Percentiles rank a stretch among this genome's conserved stretches.
Evolutionary conservation across 106 monocot species (phyloP).

Genomic region (Acanthochlamys bracteata): DNA sequence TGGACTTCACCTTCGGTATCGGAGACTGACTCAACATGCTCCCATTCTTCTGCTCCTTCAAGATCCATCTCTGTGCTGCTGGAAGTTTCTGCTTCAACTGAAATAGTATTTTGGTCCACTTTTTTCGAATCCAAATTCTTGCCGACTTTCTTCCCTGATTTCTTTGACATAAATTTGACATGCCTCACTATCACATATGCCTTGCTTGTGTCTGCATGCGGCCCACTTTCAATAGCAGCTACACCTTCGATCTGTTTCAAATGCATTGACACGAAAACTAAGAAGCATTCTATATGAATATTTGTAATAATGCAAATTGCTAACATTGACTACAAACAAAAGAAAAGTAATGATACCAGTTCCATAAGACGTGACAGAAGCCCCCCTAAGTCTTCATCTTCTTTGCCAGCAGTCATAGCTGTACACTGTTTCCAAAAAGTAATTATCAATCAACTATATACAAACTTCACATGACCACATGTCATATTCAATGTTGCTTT

Average conservation of each 20-base stretch:
- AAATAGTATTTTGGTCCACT: slow-evolving; percentile 11
- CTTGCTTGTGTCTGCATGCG: slow-evolving; percentile 47
- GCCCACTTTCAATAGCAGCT: slow-evolving; percentile 66
- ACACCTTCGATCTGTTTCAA: slow-evolving; percentile 58
- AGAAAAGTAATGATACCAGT: slow-evolving; percentile 33
- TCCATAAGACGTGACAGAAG: slow-evolving; percentile 35
- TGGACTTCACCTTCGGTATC: slow-evolving; percentile 22
- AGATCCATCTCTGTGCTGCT: slow-evolving; percentile 3
- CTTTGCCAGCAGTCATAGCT: slow-evolving; percentile 41
- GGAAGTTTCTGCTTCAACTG: neutral
- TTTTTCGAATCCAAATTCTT: slow-evolving; percentile 27
- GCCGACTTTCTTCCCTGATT: slow-evolving; percentile 48
- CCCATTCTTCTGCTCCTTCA: slow-evolving; percentile 21
- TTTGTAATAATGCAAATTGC: neutral
- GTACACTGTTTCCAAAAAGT: slow-evolving; percentile 31
- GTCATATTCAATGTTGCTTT: too few relatives aligned
- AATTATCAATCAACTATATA: neutral
- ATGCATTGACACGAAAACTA: neutral
- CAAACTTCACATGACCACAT: too few relatives aligned
- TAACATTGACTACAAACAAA: too few relatives aligned
- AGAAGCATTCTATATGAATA: neutral
- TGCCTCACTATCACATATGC: slow-evolving; percentile 66
- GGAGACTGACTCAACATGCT: slow-evolving; percentile 16
- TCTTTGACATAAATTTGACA: slow-evolving; percentile 44
- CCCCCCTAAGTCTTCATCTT: slow-evolving; percentile 39